These are phyloP conservation scores for Aspergillus baeticus DNA, from an alignment of 495 filamentous ascomycete genomes.

Conservation along the genomic window DNA sequence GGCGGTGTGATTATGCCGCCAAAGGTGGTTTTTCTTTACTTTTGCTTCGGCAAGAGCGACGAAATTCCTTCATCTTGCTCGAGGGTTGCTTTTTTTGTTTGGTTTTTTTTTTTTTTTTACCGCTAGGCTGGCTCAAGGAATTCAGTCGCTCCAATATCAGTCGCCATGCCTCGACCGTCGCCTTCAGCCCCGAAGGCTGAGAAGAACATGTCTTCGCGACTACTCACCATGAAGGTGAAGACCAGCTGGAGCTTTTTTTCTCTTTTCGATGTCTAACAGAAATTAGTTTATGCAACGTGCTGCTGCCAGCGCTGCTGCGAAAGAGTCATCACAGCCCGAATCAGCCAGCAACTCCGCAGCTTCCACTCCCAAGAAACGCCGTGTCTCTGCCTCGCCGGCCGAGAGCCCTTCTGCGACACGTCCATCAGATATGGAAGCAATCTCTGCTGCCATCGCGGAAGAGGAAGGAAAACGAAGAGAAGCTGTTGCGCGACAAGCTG, in stretches of 20 bases:
- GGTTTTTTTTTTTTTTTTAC: neutral
- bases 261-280: neutral
- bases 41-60: neutral
- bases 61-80: neutral
- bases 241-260: neutral
- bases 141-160: constrained; percentile 16
- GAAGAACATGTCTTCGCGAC: constrained; percentile 84
- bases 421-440: constrained; percentile 51
- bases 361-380: constrained; percentile 43
- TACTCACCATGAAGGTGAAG: constrained; percentile 85
- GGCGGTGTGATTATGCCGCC: constrained; percentile 27
- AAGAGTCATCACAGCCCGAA: constrained; percentile 41
- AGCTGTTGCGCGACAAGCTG: constrained; percentile 68
- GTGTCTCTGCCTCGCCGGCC: constrained; percentile 36
- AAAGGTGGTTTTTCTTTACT: constrained; percentile 13
- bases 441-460: constrained; percentile 68
- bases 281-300: constrained; percentile 91
- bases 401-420: constrained; percentile 26
- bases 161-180: constrained; percentile 35
- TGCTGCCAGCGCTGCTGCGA: constrained; percentile 53
- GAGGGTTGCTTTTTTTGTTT: neutral
- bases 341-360: constrained; percentile 28
- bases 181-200: constrained; percentile 39
- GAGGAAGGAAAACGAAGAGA: constrained; percentile 73
- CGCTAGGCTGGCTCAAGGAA: constrained; percentile 14